Conservation (phyloP, 2,329 filamentous ascomycete genomes). For the Paraconiothyrium sp. region DNA sequence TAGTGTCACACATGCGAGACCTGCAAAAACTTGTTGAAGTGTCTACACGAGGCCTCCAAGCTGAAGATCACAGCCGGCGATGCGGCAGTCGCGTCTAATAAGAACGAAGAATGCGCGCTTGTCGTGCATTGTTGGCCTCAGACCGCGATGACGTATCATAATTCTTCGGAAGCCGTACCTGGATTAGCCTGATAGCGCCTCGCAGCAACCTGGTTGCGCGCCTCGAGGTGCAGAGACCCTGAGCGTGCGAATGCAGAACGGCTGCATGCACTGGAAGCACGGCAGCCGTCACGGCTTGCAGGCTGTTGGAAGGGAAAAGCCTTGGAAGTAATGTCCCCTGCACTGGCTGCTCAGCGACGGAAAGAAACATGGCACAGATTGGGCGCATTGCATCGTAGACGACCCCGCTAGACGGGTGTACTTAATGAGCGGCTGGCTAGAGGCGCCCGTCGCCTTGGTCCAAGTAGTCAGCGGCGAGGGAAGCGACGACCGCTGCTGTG, state of each 20-base stretch:
- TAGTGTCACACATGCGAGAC: neutral
- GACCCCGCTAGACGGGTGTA: neutral
- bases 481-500: conserved; percentile 4
- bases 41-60: neutral
- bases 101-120: neutral
- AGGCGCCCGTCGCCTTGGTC: conserved; percentile 7
- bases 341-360: neutral
- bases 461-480: neutral
- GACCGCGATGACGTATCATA: conserved; percentile 14
- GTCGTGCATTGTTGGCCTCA: neutral
- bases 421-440: conserved; percentile 8
- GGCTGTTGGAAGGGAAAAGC: neutral
- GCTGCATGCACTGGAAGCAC: conserved; percentile 13
- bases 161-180: conserved; percentile 8
- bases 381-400: neutral
- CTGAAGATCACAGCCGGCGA: neutral
- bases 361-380: conserved; percentile 1
- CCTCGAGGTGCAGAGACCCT: conserved; percentile 13
- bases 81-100: neutral
- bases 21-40: neutral
- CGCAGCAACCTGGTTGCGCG: conserved; percentile 13
- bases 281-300: neutral
- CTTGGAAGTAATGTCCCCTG: too few species aligned
- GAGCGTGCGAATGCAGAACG: conserved; percentile 14
- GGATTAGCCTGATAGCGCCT: conserved; percentile 12